These are phyloP conservation scores for Chlamydomonas incerta DNA, from an alignment of 139 green algal species.

Conservation along the genomic window DNA sequence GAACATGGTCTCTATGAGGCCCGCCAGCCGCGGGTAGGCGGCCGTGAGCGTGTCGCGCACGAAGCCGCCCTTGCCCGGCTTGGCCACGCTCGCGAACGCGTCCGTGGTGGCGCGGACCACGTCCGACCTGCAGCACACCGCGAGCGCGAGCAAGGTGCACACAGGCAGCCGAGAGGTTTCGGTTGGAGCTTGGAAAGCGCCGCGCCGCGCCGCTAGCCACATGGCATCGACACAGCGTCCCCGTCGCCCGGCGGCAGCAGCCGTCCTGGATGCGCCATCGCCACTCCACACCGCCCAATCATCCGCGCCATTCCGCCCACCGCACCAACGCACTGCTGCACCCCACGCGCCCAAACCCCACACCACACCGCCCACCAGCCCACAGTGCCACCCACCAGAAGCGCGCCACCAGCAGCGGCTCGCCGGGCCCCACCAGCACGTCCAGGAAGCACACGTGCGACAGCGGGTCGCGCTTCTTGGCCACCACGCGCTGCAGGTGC, in stretches of 20 bases:
- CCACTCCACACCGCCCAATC: no score
- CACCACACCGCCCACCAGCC: no score
- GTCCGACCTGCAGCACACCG: conserved; percentile 65
- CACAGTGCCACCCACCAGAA: conserved; percentile 69
- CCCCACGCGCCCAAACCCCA: neutral
- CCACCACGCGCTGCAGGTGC: conserved; percentile 93
- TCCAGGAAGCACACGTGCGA: conserved; percentile 92
- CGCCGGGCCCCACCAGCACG: conserved; percentile 61
- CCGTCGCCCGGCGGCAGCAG: no score
- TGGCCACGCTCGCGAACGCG: conserved; percentile 62
- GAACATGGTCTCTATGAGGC: conserved; percentile 78
- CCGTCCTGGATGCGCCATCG: no score
- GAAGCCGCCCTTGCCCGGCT: conserved; percentile 66
- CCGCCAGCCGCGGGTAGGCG: conserved; percentile 82
- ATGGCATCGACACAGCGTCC: no score
- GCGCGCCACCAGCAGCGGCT: conserved; percentile 56
- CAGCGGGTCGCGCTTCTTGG: conserved; percentile 96
- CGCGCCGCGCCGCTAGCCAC: no score
- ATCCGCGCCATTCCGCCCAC: no score
- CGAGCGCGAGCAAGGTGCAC: no score
- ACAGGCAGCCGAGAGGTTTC: no score
- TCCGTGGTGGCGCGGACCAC: conserved; percentile 57
- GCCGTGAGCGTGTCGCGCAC: conserved; percentile 80
- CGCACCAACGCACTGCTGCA: no score
- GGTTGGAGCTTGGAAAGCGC: no score